A percentile compares a stretch with the other conserved stretches of the same genome.
Evolutionary conservation across 108 stramenopile species (phyloP).

Genomic region (Asterionellopsis glacialis): DNA sequence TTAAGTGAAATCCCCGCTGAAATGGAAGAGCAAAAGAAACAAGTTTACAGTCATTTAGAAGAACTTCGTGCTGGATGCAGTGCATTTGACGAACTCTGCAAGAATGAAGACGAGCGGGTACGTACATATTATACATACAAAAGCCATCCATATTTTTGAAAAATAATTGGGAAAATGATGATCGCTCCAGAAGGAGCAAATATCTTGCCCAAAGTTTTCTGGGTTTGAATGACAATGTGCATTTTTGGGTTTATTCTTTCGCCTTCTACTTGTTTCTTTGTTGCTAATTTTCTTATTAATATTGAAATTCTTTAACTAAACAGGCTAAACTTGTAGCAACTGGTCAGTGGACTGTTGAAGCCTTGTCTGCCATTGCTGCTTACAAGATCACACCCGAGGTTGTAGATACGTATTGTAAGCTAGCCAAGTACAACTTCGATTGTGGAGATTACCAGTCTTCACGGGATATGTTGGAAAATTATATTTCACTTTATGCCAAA

Average conservation of each 20-base stretch:
- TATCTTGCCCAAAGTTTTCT: no score
- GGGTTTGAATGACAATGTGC: no score
- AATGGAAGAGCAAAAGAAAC: constrained; percentile 76
- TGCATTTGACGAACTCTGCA: constrained; percentile 58
- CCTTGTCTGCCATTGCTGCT: constrained; percentile 36
- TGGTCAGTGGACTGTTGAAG: constrained; percentile 77
- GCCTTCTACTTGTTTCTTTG: constrained; percentile 1
- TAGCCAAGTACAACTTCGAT: constrained; percentile 92
- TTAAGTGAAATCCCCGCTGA: constrained; percentile 47
- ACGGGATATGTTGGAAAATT: constrained; percentile 79
- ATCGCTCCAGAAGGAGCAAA: no score
- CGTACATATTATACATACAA: constrained; percentile 13
- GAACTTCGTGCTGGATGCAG: constrained; percentile 68
- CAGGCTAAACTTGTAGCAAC: constrained; percentile 60
- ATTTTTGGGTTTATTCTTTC: not conserved
- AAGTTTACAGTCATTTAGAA: constrained; percentile 66
- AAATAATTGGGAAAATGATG: not conserved
- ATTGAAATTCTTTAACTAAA: constrained; percentile 3
- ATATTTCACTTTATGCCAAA: constrained; percentile 75
- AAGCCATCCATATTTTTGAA: constrained; percentile 1
- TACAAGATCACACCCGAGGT: constrained; percentile 65
- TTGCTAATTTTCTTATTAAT: constrained; percentile 4
- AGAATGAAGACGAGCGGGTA: constrained; percentile 74
- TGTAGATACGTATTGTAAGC: constrained; percentile 71
- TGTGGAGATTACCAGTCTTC: constrained; percentile 86